phyloP scores from a whole-genome alignment of 495 filamentous ascomycete genomes.

The Thermothielavioides terrestris region DNA sequence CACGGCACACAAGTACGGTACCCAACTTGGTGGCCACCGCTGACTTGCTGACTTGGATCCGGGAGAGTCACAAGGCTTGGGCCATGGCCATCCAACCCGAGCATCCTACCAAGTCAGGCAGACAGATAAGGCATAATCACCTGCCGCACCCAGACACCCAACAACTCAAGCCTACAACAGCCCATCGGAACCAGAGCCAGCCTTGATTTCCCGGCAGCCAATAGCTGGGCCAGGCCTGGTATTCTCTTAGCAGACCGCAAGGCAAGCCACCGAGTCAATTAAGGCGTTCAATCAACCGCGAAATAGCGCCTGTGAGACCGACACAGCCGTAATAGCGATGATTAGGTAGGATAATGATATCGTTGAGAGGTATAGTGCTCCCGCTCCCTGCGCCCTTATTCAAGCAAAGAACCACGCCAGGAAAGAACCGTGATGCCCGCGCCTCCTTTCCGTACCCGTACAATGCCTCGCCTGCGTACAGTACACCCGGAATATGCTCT shows the following conservation, averaged over 20 bases:
- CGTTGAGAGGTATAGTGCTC: slow-evolving; percentile 4
- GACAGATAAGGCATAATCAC: too few species aligned
- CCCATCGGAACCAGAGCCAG: background rate
- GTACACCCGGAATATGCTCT: background rate
- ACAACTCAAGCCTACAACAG: background rate
- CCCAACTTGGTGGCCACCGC: too few species aligned
- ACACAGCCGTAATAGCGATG: too few species aligned
- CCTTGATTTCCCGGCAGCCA: background rate
- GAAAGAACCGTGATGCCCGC: background rate
- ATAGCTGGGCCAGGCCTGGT: background rate
- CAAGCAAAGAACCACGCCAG: background rate
- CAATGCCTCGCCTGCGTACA: background rate
- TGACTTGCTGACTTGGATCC: too few species aligned
- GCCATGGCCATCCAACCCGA: too few species aligned
- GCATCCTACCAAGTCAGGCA: too few species aligned
- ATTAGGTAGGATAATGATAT: background rate
- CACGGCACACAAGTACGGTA: too few species aligned
- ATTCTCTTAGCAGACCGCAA: background rate
- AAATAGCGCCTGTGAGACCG: background rate
- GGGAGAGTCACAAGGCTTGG: too few species aligned
- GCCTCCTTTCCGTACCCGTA: slow-evolving; percentile 1
- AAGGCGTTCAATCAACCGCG: background rate
- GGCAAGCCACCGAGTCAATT: background rate
- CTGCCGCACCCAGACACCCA: background rate
- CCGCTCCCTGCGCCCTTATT: background rate